Base-by-base conservation (phyloP, 495 filamentous ascomycete genomes). In the Hypoxylon subgilvum region DNA sequence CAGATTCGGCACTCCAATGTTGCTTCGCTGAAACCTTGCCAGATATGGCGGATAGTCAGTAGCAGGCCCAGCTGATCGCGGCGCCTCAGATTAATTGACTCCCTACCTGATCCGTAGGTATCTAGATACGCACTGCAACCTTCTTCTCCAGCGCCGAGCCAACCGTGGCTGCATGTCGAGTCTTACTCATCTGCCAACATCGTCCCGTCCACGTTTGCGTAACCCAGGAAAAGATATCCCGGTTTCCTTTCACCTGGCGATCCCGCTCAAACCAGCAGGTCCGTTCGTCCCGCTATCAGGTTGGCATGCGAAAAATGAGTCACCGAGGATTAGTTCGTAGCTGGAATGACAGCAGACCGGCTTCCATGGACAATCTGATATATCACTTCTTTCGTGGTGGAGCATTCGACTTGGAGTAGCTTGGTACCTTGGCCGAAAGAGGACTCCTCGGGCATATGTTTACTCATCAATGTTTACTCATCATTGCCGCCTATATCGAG, bases 1-100 rank as follows among this genome's bases (percentile, higher is more conserved):
- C 25, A 64, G 61, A 64, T 64, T 59, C 61, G 61, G 61, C 45
- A 64, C 49, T 59, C 51, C 9, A 6, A 40, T 46, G 54, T 64
- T 51, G 54, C 54, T 28, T 64, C 34, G 61, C 42, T 64, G 61
- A 17, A 59, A 54, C 61, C 54, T 57, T 51, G 38, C 48, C 43
- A 45, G 54, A 16, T 34, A 39, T 17, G 39, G 13, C 45, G 36
- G 12, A 16, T 22, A 23, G 28, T 27, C 52, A 31, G 44, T 34
- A 22, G 6, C 36, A 43, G 22, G 25, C 19, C 38, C 49, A 53
- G 48, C 48, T 58, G 42, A 50, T 36, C 48, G 32, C 31, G 31
- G 10, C 46, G 44, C 61, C 51, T 64, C 50, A 59, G 49, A 59
- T 64, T 59, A 46, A 64, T 58, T 64, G 40, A 35, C 13, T 6